These are phyloP conservation scores for Termitomyces sp. DNA, from an alignment of 1,284 basidiomycete genomes.

Conservation along the genomic window DNA sequence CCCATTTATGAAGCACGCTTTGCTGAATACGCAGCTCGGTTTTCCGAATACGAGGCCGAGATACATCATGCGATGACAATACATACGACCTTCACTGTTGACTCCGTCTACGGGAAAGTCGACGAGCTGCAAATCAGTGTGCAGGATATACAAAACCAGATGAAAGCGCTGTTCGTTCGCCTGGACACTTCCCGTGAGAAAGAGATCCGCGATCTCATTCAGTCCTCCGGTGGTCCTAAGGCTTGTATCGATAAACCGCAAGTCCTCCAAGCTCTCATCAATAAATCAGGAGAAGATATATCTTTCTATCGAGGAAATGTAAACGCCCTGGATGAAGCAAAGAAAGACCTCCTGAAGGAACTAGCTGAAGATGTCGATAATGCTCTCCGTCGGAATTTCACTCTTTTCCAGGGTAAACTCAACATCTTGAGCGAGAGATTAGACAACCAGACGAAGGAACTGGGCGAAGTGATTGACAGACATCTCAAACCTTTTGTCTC, in stretches of 20 bases:
- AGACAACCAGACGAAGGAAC: neutral
- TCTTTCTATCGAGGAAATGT: neutral
- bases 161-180: neutral
- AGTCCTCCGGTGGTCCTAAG: neutral
- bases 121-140: neutral
- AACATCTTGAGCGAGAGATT: neutral
- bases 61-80: neutral
- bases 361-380: neutral
- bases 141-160: neutral
- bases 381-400: neutral
- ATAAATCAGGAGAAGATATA: neutral
- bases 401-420: neutral
- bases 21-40: neutral
- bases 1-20: neutral
- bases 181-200: slow-evolving; percentile 1
- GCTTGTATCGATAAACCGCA: neutral
- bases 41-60: neutral
- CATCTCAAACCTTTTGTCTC: neutral
- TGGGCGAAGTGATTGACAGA: neutral
- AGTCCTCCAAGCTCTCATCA: neutral
- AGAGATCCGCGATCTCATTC: neutral
- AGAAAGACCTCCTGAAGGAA: neutral
- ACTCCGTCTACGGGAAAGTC: neutral
- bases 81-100: neutral
- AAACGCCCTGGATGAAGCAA: neutral